A percentile compares a stretch with the other conserved stretches of the same genome.
These are phyloP conservation scores for Candida tallmaniae DNA, from an alignment of 805 yeast species.

Conservation along the genomic window DNA sequence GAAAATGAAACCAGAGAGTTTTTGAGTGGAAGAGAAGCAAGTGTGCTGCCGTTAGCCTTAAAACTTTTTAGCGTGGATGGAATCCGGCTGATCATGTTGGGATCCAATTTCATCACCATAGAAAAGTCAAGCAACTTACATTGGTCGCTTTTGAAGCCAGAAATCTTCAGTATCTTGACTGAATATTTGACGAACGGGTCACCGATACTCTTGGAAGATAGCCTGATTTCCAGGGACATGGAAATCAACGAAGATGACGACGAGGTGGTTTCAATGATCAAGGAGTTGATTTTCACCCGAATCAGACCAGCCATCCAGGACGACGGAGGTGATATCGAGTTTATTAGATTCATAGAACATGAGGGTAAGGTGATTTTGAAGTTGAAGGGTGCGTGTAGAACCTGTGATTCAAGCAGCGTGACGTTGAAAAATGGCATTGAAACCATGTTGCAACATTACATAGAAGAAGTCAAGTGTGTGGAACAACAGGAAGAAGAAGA, in stretches of 20 bases:
- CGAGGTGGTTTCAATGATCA: conserved; percentile 62
- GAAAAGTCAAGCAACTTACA: conserved; percentile 54
- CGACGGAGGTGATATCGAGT: conserved; percentile 73
- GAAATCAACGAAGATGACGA: conserved; percentile 57
- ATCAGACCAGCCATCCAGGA: conserved; percentile 72
- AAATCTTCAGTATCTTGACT: conserved; percentile 55
- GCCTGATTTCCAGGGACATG: conserved; percentile 31
- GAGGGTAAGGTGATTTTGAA: conserved; percentile 55
- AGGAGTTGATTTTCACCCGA: conserved; percentile 64
- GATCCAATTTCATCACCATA: conserved; percentile 78
- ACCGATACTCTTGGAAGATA: conserved; percentile 43
- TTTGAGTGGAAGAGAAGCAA: conserved; percentile 70
- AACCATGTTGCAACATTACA: conserved; percentile 64
- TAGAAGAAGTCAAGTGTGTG: conserved; percentile 62
- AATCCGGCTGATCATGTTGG: conserved; percentile 70
- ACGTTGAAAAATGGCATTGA: conserved; percentile 68
- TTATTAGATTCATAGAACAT: conserved; percentile 51
- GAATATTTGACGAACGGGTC: conserved; percentile 53
- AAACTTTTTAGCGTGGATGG: conserved; percentile 75
- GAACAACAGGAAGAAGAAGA: conserved; percentile 38
- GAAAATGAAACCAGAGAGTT: conserved; percentile 70
- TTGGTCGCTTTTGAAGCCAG: conserved; percentile 65
- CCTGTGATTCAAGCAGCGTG: conserved; percentile 64
- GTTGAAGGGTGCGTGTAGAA: conserved; percentile 66
- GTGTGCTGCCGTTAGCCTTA: conserved; percentile 70